Evolutionary conservation across 2,329 filamentous ascomycete genomes (phyloP).

Genomic region (Claviceps pazoutovae): DNA sequence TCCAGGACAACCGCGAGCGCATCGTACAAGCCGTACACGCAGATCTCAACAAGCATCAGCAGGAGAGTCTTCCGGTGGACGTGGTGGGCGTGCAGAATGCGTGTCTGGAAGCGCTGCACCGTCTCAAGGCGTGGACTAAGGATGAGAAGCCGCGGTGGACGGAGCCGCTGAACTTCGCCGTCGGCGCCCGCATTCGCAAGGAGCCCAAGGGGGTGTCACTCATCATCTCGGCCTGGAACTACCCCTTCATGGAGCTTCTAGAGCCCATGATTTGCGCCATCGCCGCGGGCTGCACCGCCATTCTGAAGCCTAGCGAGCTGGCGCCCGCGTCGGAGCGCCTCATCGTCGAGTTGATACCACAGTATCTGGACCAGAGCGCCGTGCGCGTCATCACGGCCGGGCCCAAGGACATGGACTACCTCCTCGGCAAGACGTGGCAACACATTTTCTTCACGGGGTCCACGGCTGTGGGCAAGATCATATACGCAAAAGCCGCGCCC

Average conservation of each 20-base stretch:
- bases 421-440: constrained; percentile 25
- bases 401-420: constrained; percentile 20
- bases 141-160: constrained; percentile 17
- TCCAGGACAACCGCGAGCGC: constrained; percentile 23
- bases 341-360: constrained; percentile 23
- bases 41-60: constrained; percentile 21
- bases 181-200: constrained; percentile 21
- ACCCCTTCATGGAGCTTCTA: constrained; percentile 24
- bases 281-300: constrained; percentile 24
- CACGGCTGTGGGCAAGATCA: constrained; percentile 20
- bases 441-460: constrained; percentile 34
- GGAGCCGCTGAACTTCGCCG: constrained; percentile 17
- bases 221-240: constrained; percentile 33
- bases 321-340: constrained; percentile 20
- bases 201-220: constrained; percentile 30
- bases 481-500: constrained; percentile 27
- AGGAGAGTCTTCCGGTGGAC: constrained; percentile 21
- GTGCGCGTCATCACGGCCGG: constrained; percentile 23
- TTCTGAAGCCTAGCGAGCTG: constrained; percentile 32
- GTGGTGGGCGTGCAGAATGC: constrained; percentile 19
- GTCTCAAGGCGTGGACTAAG: constrained; percentile 26
- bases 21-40: constrained; percentile 18
- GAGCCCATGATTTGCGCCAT: constrained; percentile 28
- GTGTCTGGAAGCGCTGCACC: constrained; percentile 21
- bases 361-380: constrained; percentile 27